These are phyloP conservation scores for Botryosphaeria dothidea DNA, from an alignment of 2,329 filamentous ascomycete species.

Conservation along the genomic window DNA sequence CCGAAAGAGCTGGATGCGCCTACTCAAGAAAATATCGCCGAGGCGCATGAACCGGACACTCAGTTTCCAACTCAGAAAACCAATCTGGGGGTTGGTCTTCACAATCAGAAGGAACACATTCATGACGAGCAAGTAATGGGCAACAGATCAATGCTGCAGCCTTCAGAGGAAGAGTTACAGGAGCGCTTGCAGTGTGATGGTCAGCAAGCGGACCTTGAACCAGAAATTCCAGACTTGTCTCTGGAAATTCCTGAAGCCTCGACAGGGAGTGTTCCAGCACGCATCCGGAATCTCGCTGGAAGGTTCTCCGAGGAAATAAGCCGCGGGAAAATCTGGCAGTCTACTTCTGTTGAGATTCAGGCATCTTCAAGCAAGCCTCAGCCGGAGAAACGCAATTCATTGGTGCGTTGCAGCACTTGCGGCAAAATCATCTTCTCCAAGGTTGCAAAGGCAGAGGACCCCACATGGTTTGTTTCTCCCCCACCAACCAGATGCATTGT, in stretches of 20 bases:
- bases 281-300: not conserved
- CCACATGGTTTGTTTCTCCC: not conserved
- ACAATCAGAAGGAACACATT: not conserved
- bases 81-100: too few species aligned
- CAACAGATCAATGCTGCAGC: not conserved
- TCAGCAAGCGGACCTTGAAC: not conserved
- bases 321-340: not conserved
- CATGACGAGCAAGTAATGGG: not conserved
- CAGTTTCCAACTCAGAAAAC: too few species aligned
- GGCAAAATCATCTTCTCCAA: not conserved
- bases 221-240: constrained; percentile 1
- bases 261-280: too few species aligned
- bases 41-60: too few species aligned
- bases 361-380: not conserved
- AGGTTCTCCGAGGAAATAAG: not conserved
- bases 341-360: not conserved
- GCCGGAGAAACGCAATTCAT: not conserved
- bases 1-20: not conserved
- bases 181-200: not conserved
- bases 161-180: not conserved
- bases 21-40: too few species aligned
- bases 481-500: not conserved
- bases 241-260: not conserved
- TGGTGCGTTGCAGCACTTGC: not conserved
- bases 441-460: not conserved